A percentile compares a stretch with the other conserved stretches of the same genome.
Conservation (phyloP, 2,329 filamentous ascomycete genomes). For the Mycosphaerelloides madeirae region DNA sequence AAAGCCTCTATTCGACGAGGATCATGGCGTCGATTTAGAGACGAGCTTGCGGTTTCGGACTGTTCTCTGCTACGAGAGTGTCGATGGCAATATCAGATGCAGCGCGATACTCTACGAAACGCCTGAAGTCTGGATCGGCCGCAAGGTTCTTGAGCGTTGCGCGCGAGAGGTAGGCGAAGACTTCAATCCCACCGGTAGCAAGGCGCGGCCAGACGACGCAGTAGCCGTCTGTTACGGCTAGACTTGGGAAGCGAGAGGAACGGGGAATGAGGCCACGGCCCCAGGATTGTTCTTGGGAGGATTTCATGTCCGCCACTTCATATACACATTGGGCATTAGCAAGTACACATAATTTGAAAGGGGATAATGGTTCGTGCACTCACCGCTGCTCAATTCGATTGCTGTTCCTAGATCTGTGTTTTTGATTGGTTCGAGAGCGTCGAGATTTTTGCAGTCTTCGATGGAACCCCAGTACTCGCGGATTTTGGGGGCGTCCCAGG, state of each 20-base stretch:
- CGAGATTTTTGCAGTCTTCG: constrained; percentile 7
- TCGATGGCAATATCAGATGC: constrained; percentile 7
- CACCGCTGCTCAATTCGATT: constrained; percentile 9
- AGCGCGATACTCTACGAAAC: constrained; percentile 8
- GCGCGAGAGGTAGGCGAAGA: constrained; percentile 5
- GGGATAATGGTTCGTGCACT: no score
- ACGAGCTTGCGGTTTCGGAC: no score
- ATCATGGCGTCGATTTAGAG: no score
- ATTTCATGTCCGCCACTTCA: constrained; percentile 1
- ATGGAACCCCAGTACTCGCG: constrained; percentile 17
- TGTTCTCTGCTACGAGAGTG: constrained; percentile 1
- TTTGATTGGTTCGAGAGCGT: constrained; percentile 8
- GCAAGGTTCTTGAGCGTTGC: constrained; percentile 7
- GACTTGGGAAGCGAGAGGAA: constrained; percentile 1
- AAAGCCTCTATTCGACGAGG: no score
- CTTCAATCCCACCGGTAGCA: constrained; percentile 6
- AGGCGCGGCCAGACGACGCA: constrained; percentile 2
- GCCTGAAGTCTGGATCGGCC: constrained; percentile 11
- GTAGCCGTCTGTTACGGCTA: constrained; percentile 13
- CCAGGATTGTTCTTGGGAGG: constrained; percentile 9
- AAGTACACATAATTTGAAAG: no score
- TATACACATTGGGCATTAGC: no score
- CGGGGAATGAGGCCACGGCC: constrained; percentile 8
- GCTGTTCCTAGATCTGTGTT: constrained; percentile 13
- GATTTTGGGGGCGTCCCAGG: constrained; percentile 9